phyloP scores from a whole-genome alignment of 2,329 filamentous ascomycete genomes.

The Coniochaeta sp. region DNA sequence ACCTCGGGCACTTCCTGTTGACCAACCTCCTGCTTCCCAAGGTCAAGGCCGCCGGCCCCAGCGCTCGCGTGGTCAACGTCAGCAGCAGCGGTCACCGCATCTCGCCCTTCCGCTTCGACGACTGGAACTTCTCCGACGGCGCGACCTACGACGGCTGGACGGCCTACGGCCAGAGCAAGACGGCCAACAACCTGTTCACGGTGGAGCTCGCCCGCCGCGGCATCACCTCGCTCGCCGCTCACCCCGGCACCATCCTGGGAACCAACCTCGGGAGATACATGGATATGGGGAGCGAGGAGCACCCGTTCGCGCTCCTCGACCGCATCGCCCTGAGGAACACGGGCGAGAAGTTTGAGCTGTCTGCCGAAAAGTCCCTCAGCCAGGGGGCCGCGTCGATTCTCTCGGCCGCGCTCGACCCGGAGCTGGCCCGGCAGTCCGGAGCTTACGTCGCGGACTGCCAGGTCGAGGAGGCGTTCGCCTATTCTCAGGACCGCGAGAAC shows the following conservation, averaged over 20 bases:
- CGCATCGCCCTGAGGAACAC: neutral
- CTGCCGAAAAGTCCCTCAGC: neutral
- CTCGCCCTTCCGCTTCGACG: slow-evolving; percentile 23
- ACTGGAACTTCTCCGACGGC: slow-evolving; percentile 22
- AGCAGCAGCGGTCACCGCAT: slow-evolving; percentile 24
- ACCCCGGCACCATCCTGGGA: slow-evolving; percentile 10
- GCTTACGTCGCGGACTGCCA: slow-evolving; percentile 23
- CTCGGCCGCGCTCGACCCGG: slow-evolving; percentile 28
- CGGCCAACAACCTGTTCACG: slow-evolving; percentile 19
- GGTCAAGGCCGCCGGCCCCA: slow-evolving; percentile 23
- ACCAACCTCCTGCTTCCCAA: slow-evolving; percentile 36
- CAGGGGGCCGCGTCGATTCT: slow-evolving; percentile 21
- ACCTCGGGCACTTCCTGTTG: slow-evolving; percentile 39
- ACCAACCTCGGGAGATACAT: slow-evolving; percentile 9
- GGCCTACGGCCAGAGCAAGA: slow-evolving; percentile 20
- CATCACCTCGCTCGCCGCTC: slow-evolving; percentile 8
- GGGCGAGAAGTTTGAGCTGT: slow-evolving; percentile 8
- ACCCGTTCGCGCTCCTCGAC: neutral
- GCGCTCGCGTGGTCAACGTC: slow-evolving; percentile 31
- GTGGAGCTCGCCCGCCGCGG: slow-evolving; percentile 12
- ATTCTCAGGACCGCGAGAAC: slow-evolving; percentile 8
- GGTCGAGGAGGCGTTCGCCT: slow-evolving; percentile 11
- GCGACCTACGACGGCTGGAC: slow-evolving; percentile 13
- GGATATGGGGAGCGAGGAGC: neutral
- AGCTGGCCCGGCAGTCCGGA: slow-evolving; percentile 14